A percentile compares a stretch with the other conserved stretches of the same genome.
phyloP scores from a whole-genome alignment of 2,329 filamentous ascomycete species.

The Neospermospora avenae region DNA sequence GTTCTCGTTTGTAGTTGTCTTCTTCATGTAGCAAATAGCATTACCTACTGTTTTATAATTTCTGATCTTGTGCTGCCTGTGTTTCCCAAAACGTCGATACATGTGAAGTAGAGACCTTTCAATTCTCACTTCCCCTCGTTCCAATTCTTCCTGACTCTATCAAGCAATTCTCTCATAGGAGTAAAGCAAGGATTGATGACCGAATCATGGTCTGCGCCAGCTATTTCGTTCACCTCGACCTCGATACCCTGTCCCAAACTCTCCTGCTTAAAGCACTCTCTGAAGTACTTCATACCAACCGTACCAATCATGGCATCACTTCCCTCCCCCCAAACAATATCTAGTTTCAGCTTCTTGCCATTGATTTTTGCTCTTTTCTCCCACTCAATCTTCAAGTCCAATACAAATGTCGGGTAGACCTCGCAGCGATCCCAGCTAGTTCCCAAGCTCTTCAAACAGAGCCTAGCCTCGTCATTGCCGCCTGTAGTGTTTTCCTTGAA shows the following conservation, averaged over 20 bases:
- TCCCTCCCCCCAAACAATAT: conserved; percentile 34
- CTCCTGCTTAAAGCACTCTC: conserved; percentile 39
- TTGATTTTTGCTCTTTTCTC: conserved; percentile 13
- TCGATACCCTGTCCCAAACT: conserved; percentile 33
- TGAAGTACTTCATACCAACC: conserved; percentile 42
- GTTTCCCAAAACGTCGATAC: not conserved
- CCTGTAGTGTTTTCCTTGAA: conserved; percentile 31
- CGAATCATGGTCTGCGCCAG: conserved; percentile 41
- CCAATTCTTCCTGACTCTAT: not conserved
- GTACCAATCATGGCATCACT: conserved; percentile 42
- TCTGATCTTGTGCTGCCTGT: not conserved
- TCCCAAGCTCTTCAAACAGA: conserved; percentile 29
- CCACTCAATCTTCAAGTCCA: conserved; percentile 20
- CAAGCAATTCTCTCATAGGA: conserved; percentile 11
- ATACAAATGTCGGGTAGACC: conserved; percentile 22
- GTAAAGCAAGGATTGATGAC: conserved; percentile 19
- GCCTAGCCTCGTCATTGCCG: conserved; percentile 30
- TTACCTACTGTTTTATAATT: not conserved
- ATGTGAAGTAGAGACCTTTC: not conserved
- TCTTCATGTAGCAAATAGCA: not conserved
- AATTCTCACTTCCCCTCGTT: not conserved
- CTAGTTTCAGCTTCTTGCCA: conserved; percentile 20
- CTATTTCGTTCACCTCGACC: conserved; percentile 33
- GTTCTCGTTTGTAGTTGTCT: no score
- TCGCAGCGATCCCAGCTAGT: conserved; percentile 22